These are phyloP conservation scores for Cordyceps farinosa DNA, from an alignment of 2,329 filamentous ascomycete species.

Conservation along the genomic window DNA sequence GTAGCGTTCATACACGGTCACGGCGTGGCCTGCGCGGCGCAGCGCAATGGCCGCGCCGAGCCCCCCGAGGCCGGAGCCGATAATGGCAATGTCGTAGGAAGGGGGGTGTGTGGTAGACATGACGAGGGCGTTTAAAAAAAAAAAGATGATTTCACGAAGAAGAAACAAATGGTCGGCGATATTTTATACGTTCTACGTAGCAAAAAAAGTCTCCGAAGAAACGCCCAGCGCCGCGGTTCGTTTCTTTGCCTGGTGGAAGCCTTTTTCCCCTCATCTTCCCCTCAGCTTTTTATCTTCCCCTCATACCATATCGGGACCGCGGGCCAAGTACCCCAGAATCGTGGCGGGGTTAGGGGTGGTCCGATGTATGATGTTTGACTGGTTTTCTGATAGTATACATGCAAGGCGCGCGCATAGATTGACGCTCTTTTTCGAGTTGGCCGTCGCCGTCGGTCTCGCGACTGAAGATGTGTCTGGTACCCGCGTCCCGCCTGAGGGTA, in stretches of 20 bases:
- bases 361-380: too few relatives aligned
- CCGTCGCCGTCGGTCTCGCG: too few relatives aligned
- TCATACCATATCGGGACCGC: background rate
- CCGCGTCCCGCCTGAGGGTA: too few relatives aligned
- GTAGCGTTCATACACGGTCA: conserved; percentile 58
- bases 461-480: too few relatives aligned
- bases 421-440: too few relatives aligned
- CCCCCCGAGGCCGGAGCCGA: conserved; percentile 40
- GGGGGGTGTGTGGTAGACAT: background rate
- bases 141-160: background rate
- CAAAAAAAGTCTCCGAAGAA: too few relatives aligned
- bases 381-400: too few relatives aligned
- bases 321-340: background rate
- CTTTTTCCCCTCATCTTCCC: background rate
- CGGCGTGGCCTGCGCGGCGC: conserved; percentile 37
- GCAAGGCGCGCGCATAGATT: too few relatives aligned
- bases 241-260: too few relatives aligned
- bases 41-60: conserved; percentile 38
- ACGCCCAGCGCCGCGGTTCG: too few relatives aligned
- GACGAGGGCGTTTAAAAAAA: background rate
- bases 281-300: background rate
- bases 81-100: conserved; percentile 33
- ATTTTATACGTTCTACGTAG: background rate
- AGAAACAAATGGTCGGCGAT: background rate
- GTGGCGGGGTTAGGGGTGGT: background rate